A percentile compares a stretch with the other conserved stretches of the same genome.
These are phyloP conservation scores for Hyphopichia wangnamkhiaoensis DNA, from an alignment of 1,139 yeast species.

Conservation along the genomic window DNA sequence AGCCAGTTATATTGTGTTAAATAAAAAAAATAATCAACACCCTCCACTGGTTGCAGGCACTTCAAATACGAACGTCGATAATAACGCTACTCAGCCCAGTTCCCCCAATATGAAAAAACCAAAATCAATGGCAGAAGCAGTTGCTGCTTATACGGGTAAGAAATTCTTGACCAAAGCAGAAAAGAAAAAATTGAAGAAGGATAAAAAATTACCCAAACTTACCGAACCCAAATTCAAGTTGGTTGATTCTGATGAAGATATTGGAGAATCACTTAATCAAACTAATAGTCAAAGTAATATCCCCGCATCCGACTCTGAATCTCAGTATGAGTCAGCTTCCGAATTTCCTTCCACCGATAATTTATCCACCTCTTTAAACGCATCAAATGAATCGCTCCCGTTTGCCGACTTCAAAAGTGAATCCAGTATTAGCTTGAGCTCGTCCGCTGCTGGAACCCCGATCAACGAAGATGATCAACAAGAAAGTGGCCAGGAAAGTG, in stretches of 20 bases:
- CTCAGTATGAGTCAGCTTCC: slow-evolving; percentile 32
- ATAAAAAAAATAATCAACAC: slow-evolving; percentile 4
- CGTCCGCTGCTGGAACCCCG: slow-evolving; percentile 13
- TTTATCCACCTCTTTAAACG: neutral
- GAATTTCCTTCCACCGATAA: slow-evolving; percentile 19
- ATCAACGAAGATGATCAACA: slow-evolving; percentile 17
- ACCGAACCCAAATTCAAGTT: slow-evolving; percentile 8
- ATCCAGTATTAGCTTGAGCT: slow-evolving; percentile 4
- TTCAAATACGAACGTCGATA: neutral
- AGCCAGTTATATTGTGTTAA: slow-evolving; percentile 41
- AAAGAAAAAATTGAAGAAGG: slow-evolving; percentile 28
- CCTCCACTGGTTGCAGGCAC: slow-evolving; percentile 5
- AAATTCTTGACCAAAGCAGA: slow-evolving; percentile 46
- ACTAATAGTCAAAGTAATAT: neutral
- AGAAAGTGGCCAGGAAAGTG: slow-evolving; percentile 20
- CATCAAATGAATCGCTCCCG: slow-evolving; percentile 8
- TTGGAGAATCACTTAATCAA: slow-evolving; percentile 18
- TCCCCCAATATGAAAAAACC: slow-evolving; percentile 30
- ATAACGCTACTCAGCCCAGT: too few species aligned
- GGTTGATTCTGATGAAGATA: slow-evolving; percentile 26
- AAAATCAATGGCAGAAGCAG: slow-evolving; percentile 60
- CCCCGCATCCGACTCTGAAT: slow-evolving; percentile 19
- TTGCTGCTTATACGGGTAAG: slow-evolving; percentile 59
- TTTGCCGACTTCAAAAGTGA: slow-evolving; percentile 10
- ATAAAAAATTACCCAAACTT: slow-evolving; percentile 15